Evolutionary conservation across 495 filamentous ascomycete species (phyloP), one percentile per base, ranked within the genome.

Genomic region (Podospora sp.): DNA sequence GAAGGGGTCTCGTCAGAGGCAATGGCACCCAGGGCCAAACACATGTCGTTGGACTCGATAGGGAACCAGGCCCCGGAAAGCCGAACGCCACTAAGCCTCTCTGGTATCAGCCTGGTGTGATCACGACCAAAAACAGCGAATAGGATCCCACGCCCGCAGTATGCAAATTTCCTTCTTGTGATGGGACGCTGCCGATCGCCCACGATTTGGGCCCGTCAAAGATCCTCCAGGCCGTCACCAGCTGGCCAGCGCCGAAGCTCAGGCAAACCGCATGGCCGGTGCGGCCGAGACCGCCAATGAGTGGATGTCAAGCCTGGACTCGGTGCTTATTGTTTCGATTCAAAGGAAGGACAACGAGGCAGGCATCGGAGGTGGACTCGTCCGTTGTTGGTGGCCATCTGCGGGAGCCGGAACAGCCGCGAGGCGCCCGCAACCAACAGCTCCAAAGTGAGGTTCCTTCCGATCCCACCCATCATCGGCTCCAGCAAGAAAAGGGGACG

Each of bases 131-230:
- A n/a, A 24, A 35, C 60, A 63, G 56, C 75, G 71, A 76, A 75
- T 75, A 60, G 71, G 73, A 75, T 36, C 57, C n/a, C 18, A n/a
- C 60, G 22, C 69, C 68, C 65, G 56, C n/a, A 58, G 26, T 51
- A 68, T 58, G 50, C 63, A 65, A 76, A 76, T 76, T 75, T 75
- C 73, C 71, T 70, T 67, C 36, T 40, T 73, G 72, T 76, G 72
- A 76, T 76, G 65, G 68, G 65, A 65, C 63, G 68, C 35, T 66
- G 75, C 65, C 62, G 73, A 76, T 76, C 73, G 66, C 63, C 62
- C 66, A 26, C 36, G 58, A 57, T 26, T 55, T 29, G 63, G 53
- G 16, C 63, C 49, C 33, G 51, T 18, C 29, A 57, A 22, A 35
- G 21, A 27, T 65, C 63, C 63, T 58, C 51, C 63, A 57, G 63